Base-by-base conservation (phyloP, 441 rosid species). In the Capsella rubella region DNA sequence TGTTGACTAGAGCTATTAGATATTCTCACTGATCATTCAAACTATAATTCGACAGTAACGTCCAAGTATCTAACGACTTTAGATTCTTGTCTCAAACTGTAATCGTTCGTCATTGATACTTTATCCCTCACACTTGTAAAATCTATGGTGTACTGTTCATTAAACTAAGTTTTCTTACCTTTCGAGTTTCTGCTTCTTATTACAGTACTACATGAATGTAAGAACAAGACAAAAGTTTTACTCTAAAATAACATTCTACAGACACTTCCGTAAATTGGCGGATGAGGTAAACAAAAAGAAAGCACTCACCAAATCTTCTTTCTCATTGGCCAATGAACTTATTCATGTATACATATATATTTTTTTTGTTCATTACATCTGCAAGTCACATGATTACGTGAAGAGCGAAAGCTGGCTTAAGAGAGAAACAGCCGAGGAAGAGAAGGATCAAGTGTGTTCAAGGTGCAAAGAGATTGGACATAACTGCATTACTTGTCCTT, bases 381-480 rank as follows among this genome's bases (percentile, higher is more conserved):
- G 66, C 16, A 59, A 57, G 37, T 31, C 55, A n/a, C 35, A 29
- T 29, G 39, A 1, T 31, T n/a, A 2, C 42, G 11, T 4, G 31
- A 15, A 43, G 72, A 39, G 27, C 32, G 28, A 67, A 53, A 46
- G 0, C 2, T 54, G 63, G 72, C 31, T 53, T 51, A 71, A 37
- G 14, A 39, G 75, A 51, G 61, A 53, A 43, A 63, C 14, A 53
- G 46, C 39, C 10, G 64, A 64, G 43, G 29, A 64, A 31, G 70
- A 64, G 37, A 54, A 55, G 45, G 28, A 43, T 9, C 47, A 54
- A 0, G 25, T 14, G 2, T 72, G 77, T 43, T 62, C 63, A 43
- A 42, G 56, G 18, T 72, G 77, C 55, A 32, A 53, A 12, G 77
- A 73, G 59, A 21, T 2, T 31, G 77, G 77, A 56, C 77, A 73